These are phyloP conservation scores for Neurospora sp. DNA, from an alignment of 495 filamentous ascomycete genomes.

Conservation along the genomic window DNA sequence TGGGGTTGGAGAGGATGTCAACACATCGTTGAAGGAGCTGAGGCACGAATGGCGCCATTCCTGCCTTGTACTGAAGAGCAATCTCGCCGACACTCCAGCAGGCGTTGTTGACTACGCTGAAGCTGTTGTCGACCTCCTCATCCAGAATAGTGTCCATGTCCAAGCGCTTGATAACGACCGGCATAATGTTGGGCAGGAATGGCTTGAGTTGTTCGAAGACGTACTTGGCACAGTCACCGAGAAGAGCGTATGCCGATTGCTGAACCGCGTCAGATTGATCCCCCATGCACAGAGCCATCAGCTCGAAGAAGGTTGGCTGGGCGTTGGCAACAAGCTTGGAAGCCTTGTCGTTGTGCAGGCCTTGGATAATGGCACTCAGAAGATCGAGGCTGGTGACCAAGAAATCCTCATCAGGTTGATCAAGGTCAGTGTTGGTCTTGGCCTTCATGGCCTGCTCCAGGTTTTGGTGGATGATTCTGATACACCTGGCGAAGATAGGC, in stretches of 20 bases:
- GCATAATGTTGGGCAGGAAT: conserved; percentile 61
- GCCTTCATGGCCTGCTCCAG: conserved; percentile 64
- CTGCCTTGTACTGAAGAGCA: conserved; percentile 62
- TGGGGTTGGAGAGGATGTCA: conserved; percentile 68
- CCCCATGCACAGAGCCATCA: conserved; percentile 87
- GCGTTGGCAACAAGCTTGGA: conserved; percentile 63
- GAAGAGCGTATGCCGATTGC: conserved; percentile 89
- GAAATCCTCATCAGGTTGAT: conserved; percentile 93
- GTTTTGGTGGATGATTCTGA: conserved; percentile 83
- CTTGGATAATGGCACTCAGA: conserved; percentile 88
- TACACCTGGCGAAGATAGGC: conserved; percentile 77
- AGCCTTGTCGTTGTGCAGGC: conserved; percentile 65
- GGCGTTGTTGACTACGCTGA: conserved; percentile 93
- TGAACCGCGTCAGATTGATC: conserved; percentile 86
- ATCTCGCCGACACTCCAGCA: conserved; percentile 98
- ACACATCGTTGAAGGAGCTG: conserved; percentile 64
- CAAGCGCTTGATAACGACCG: conserved; percentile 74
- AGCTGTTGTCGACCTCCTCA: conserved; percentile 66
- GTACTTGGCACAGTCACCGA: conserved; percentile 94
- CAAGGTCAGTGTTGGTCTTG: conserved; percentile 51
- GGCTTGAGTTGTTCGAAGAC: conserved; percentile 76
- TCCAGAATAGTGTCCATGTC: conserved; percentile 68
- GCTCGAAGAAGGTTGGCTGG: conserved; percentile 77
- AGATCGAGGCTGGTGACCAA: conserved; percentile 93
- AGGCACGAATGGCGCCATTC: conserved; percentile 67